Percentiles rank a stretch among this genome's conserved stretches.
Evolutionary conservation across 768 basidiomycete species (phyloP).

Genomic region (Tricholoma flavovirens): DNA sequence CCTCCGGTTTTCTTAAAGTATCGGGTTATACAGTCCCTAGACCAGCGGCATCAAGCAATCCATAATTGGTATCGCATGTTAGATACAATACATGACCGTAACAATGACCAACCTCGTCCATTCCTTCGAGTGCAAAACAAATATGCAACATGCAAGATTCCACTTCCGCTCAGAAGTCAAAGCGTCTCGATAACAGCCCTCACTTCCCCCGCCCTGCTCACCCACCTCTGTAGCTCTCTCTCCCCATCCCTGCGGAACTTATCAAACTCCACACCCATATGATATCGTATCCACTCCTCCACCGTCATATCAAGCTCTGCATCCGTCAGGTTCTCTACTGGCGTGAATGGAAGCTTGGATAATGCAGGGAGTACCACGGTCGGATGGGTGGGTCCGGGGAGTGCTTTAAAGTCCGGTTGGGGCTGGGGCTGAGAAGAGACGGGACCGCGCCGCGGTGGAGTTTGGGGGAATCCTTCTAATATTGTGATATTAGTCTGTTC

Average conservation of each 20-base stretch:
- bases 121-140: background rate
- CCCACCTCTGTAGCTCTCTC: conserved; percentile 36
- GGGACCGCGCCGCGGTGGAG: conserved; percentile 5
- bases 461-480: conserved; percentile 8
- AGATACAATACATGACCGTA: no score
- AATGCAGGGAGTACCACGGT: conserved; percentile 33
- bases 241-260: conserved; percentile 43
- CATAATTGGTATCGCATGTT: no score
- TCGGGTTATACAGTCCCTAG: no score
- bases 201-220: conserved; percentile 36
- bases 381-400: conserved; percentile 5
- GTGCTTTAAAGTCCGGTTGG: background rate
- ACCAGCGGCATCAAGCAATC: no score
- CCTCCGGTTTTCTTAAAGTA: no score
- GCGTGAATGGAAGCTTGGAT: conserved; percentile 41
- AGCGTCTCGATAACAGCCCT: conserved; percentile 32
- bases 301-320: conserved; percentile 74
- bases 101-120: no score
- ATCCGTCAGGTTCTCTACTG: conserved; percentile 44
- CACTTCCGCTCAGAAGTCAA: conserved; percentile 3
- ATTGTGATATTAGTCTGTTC: conserved; percentile 11
- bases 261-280: conserved; percentile 65
- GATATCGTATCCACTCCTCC: conserved; percentile 77
- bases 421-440: background rate
- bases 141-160: background rate